Percentiles rank a stretch among this genome's conserved stretches.
Conservation (phyloP, 2,329 filamentous ascomycete species). For the Xylaria sp. region DNA sequence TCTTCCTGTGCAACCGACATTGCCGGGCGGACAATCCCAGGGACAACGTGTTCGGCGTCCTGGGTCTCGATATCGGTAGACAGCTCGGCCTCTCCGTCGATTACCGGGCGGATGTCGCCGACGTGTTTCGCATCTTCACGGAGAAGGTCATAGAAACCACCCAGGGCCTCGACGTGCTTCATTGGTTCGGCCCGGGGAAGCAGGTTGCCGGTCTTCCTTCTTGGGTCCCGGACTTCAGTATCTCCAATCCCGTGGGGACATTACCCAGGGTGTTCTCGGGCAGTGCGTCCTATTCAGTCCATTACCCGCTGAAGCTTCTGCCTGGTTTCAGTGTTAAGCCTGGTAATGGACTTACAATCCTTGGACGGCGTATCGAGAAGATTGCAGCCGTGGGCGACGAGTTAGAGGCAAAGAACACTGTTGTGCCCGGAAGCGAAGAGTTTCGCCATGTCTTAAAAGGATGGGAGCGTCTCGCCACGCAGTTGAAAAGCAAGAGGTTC, state of each 20-base stretch:
- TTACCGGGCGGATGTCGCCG: background rate
- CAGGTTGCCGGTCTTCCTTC: constrained; percentile 11
- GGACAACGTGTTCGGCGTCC: constrained; percentile 10
- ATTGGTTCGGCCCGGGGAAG: constrained; percentile 12
- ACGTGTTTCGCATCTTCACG: constrained; percentile 12
- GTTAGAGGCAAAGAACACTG: background rate
- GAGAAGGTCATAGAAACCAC: constrained; percentile 5
- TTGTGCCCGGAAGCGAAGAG: background rate
- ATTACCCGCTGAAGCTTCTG: constrained; percentile 11
- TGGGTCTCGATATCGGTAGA: constrained; percentile 1
- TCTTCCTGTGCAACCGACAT: constrained; percentile 11
- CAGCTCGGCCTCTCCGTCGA: constrained; percentile 2
- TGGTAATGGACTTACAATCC: background rate
- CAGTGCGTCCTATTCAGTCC: constrained; percentile 14
- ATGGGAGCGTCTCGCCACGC: constrained; percentile 12
- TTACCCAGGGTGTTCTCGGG: constrained; percentile 8
- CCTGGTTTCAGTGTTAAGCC: constrained; percentile 5
- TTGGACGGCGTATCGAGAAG: constrained; percentile 9
- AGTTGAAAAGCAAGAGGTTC: constrained; percentile 9
- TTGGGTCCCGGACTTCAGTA: constrained; percentile 20
- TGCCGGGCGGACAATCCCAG: constrained; percentile 9
- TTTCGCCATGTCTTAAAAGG: constrained; percentile 3
- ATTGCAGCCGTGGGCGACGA: constrained; percentile 8
- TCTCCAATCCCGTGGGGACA: constrained; percentile 12
- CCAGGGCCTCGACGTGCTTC: constrained; percentile 9